phyloP scores from a whole-genome alignment of 176 grass and related monocot species.

The Zoysia japonica region DNA sequence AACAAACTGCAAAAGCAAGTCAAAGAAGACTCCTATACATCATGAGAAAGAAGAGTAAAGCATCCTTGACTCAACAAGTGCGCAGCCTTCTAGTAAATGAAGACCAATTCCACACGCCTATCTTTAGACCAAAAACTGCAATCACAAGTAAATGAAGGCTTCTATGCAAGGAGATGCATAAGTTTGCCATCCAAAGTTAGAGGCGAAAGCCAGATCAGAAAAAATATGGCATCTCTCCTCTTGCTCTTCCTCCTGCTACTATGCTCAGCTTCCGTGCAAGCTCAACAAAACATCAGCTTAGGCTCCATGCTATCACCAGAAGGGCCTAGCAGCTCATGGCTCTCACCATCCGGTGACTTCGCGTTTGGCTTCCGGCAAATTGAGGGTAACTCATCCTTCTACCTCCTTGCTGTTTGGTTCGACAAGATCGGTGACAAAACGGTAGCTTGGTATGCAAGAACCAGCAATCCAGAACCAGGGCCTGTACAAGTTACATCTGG shows the following conservation, averaged over 20 bases:
- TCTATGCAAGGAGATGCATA: too few relatives aligned
- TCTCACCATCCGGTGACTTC: conserved; percentile 18
- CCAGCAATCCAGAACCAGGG: not conserved
- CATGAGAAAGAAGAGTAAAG: too few relatives aligned
- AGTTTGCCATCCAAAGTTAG: too few relatives aligned
- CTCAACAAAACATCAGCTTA: conserved; percentile 28
- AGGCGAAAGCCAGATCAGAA: too few relatives aligned
- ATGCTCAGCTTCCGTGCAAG: not conserved
- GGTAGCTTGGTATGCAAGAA: conserved; percentile 46
- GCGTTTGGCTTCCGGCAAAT: conserved; percentile 24
- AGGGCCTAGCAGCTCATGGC: conserved; percentile 27
- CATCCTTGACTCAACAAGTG: too few relatives aligned
- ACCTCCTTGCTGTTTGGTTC: conserved; percentile 58
- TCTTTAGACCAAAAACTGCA: too few relatives aligned
- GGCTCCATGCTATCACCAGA: conserved; percentile 30
- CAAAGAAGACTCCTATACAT: too few relatives aligned
- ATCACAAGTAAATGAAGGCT: too few relatives aligned
- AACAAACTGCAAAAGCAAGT: too few relatives aligned
- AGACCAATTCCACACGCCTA: too few relatives aligned
- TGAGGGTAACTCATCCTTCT: conserved; percentile 20
- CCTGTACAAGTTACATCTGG: not conserved
- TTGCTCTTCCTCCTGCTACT: conserved; percentile 5
- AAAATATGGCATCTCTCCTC: not conserved
- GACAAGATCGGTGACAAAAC: conserved; percentile 41
- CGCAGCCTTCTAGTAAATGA: too few relatives aligned